These are phyloP conservation scores for Sporothrix brunneoviolacea DNA, from an alignment of 2,329 filamentous ascomycete species.

Conservation along the genomic window DNA sequence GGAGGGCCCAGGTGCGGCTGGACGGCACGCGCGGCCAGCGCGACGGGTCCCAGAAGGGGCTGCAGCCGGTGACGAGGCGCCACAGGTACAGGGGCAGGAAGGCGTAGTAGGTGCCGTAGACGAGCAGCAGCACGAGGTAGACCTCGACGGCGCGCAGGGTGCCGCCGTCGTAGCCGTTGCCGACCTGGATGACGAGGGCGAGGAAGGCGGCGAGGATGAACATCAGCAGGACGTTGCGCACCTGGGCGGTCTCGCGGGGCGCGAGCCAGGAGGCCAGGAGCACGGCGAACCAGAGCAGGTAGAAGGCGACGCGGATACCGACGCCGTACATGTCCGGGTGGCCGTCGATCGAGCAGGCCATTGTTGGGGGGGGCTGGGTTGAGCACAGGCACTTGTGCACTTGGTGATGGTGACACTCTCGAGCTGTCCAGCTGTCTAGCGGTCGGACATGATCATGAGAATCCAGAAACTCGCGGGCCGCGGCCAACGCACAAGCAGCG, in stretches of 20 bases:
- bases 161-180: no score
- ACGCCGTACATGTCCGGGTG: slow-evolving; percentile 14
- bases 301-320: slow-evolving; percentile 12
- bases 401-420: no score
- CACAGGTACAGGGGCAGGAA: slow-evolving; percentile 18
- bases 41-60: slow-evolving; percentile 19
- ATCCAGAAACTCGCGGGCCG: no score
- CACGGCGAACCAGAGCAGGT: slow-evolving; percentile 12
- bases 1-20: slow-evolving; percentile 11
- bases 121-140: slow-evolving; percentile 20
- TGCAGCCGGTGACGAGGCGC: slow-evolving; percentile 19
- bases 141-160: slow-evolving; percentile 11
- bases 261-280: slow-evolving; percentile 1
- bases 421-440: no score
- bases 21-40: slow-evolving; percentile 14
- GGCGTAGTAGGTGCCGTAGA: slow-evolving; percentile 16
- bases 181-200: slow-evolving; percentile 1
- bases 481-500: no score
- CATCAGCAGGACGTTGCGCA: neutral
- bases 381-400: slow-evolving; percentile 14
- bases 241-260: neutral
- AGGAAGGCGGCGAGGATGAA: slow-evolving; percentile 5
- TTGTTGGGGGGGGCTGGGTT: slow-evolving; percentile 24
- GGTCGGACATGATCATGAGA: no score
- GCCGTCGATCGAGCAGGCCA: slow-evolving; percentile 45